phyloP scores from a whole-genome alignment of 495 filamentous ascomycete genomes.

The Penicillium fimorum region DNA sequence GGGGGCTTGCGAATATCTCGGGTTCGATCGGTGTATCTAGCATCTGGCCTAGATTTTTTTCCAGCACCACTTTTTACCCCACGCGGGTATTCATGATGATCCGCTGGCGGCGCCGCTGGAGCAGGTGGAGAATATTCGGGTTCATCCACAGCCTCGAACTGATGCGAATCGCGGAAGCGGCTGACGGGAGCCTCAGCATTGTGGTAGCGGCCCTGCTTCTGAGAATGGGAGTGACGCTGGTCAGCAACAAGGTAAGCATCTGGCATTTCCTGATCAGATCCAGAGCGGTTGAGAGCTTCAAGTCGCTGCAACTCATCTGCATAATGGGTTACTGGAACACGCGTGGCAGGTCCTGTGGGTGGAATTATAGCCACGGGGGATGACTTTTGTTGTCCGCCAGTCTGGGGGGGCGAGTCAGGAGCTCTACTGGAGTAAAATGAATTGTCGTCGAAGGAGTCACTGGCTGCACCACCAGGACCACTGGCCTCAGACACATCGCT shows the following conservation, averaged over 20 bases:
- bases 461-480: constrained; percentile 50
- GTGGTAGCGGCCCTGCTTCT: constrained; percentile 29
- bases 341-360: constrained; percentile 25
- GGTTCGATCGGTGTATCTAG: constrained; percentile 22
- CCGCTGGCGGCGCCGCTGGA: constrained; percentile 38
- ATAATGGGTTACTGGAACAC: constrained; percentile 31
- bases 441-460: constrained; percentile 85
- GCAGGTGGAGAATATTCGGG: constrained; percentile 53
- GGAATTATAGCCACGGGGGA: constrained; percentile 31
- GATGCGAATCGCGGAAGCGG: constrained; percentile 23
- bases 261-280: constrained; percentile 48
- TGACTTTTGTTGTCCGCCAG: constrained; percentile 29
- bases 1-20: constrained; percentile 25
- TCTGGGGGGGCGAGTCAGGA: constrained; percentile 46
- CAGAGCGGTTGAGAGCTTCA: constrained; percentile 45
- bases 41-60: constrained; percentile 20
- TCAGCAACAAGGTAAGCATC: constrained; percentile 49
- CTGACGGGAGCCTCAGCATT: constrained; percentile 21
- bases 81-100: constrained; percentile 29
- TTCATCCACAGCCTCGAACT: constrained; percentile 40
- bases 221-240: constrained; percentile 31
- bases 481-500: constrained; percentile 51
- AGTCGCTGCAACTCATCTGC: constrained; percentile 50
- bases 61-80: constrained; percentile 18
- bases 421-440: constrained; percentile 91